Percentiles rank a stretch among this genome's conserved stretches.
These are phyloP conservation scores for Arthromyces matolae DNA, from an alignment of 768 basidiomycete species.

Conservation along the genomic window DNA sequence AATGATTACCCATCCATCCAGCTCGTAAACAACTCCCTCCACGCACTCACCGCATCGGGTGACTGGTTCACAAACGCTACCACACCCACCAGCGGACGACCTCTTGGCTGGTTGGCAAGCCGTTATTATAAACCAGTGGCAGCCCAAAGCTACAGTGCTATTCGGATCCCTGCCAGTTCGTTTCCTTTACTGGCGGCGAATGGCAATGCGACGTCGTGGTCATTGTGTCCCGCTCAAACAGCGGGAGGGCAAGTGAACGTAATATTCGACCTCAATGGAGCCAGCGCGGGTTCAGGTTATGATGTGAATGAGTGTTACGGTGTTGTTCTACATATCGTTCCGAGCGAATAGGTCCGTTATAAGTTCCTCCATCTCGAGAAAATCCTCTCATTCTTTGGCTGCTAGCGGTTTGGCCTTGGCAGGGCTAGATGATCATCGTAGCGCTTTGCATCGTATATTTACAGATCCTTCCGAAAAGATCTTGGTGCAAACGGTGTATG, in stretches of 20 bases:
- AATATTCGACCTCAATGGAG: constrained; percentile 30
- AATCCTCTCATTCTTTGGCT: no score
- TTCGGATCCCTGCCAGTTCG: constrained; percentile 15
- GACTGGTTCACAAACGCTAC: constrained; percentile 39
- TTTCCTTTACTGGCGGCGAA: constrained; percentile 30
- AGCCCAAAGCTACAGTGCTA: constrained; percentile 33
- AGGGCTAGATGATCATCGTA: no score
- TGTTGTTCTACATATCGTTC: constrained; percentile 3
- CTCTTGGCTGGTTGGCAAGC: constrained; percentile 37
- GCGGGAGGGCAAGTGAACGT: constrained; percentile 30
- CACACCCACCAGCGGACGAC: constrained; percentile 25
- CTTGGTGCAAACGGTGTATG: no score
- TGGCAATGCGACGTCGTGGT: constrained; percentile 33
- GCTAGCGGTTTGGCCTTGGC: no score
- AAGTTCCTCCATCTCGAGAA: no score
- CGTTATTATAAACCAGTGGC: constrained; percentile 26
- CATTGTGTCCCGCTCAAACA: constrained; percentile 32
- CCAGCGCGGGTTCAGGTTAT: not conserved
- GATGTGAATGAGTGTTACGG: constrained; percentile 6
- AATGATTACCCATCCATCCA: constrained; percentile 42
- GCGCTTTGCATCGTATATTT: no score
- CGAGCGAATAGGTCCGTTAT: no score
- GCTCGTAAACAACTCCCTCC: constrained; percentile 35
- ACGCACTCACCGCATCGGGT: constrained; percentile 31
- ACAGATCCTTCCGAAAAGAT: no score